Base-by-base conservation (phyloP, 1,139 yeast genomes). In the Yarrowia galli region DNA sequence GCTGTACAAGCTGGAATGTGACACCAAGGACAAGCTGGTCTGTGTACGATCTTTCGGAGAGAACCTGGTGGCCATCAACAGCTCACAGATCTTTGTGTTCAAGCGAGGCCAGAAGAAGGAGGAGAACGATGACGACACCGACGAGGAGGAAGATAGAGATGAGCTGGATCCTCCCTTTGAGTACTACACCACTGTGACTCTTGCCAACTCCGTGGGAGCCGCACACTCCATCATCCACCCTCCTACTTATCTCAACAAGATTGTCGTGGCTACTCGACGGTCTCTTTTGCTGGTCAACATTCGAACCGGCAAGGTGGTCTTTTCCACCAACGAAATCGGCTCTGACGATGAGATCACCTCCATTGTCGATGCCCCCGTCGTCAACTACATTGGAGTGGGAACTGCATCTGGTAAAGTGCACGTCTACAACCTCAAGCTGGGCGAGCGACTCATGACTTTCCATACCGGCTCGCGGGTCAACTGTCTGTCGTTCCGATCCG, bases 231-330 rank as follows among this genome's bases (percentile, higher is more conserved):
- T 92, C 35, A 75, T 86, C 13, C 99, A 96, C 77, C 89, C 96
- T 65, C 92, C 98, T 48, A 95, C 99, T 0, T 93, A 95, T 76
- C 80, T 96, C 75, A 96, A 96, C 81, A 96, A 96, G 76, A 80
- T 96, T 46, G 89, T 90, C 1, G 87, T 95, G 43, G 93, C 79
- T 13, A 86, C 95, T 4, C 79, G 82, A n/a, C 79, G 86, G 4
- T 79, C 87, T 60, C 76, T 90, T 65, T 71, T 84, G 42, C 80
- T 95, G 45, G 85, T 84, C 79, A 95, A 95, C 74, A 82, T 92
- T 67, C 85, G 92, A 73, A 87, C 97, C 0, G 93, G 95, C 2
- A 91, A 90, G 76, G 76, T 89, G 43, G 75, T 95, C 40, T 91
- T 77, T 78, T 85, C 87, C 38, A 84, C 92, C 0, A 81, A 82